Conservation (phyloP, 2,329 filamentous ascomycete species). For the Rosellinia necatrix region DNA sequence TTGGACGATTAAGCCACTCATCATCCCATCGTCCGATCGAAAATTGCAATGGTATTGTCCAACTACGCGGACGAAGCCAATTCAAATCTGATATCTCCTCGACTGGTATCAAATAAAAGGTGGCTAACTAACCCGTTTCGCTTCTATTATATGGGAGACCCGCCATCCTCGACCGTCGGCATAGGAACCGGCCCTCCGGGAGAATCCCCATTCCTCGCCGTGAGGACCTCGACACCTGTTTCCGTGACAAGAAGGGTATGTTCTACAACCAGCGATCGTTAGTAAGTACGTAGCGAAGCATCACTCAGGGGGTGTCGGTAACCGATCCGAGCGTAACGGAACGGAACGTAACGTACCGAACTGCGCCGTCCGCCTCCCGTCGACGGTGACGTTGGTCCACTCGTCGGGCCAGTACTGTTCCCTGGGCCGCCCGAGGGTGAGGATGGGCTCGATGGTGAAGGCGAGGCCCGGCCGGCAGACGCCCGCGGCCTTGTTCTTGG, state of each 20-base stretch:
- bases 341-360: conserved; percentile 79
- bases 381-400: conserved; percentile 93
- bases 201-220: conserved; percentile 72
- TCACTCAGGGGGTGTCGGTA: too few species aligned
- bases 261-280: too few species aligned
- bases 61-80: too few species aligned
- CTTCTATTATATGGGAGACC: too few species aligned
- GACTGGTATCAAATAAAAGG: too few species aligned
- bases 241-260: conserved; percentile 85
- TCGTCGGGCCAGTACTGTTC: conserved; percentile 98
- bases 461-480: conserved; percentile 95
- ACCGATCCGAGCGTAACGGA: too few species aligned
- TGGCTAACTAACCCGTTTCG: too few species aligned
- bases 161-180: conserved; percentile 37
- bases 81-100: too few species aligned
- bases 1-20: too few species aligned
- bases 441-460: conserved; percentile 99
- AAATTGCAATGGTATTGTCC: too few species aligned
- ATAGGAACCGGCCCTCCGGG: conserved; percentile 75
- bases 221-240: conserved; percentile 81
- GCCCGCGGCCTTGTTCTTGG: conserved; percentile 96
- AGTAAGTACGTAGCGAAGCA: too few species aligned
- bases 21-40: too few species aligned
- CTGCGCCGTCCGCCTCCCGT: conserved; percentile 88
- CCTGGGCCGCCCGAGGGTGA: conserved; percentile 84